phyloP scores from a whole-genome alignment of 495 filamentous ascomycete species.

The Aspergillus campestris region DNA sequence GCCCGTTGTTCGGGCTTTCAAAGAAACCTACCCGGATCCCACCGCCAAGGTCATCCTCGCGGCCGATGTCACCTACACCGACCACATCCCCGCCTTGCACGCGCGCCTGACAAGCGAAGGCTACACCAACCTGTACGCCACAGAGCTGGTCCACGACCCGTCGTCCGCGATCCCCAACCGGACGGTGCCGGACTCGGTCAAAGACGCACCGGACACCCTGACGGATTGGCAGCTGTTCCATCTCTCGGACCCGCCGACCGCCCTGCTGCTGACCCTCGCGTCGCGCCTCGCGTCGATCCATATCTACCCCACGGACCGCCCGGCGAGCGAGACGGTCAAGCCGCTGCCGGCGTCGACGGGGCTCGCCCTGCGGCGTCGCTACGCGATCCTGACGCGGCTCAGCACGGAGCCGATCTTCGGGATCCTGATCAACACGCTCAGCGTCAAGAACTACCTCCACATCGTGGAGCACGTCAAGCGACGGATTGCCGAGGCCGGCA shows the following conservation, averaged over 20 bases:
- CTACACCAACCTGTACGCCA: conserved; percentile 61
- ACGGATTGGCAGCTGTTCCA: conserved; percentile 78
- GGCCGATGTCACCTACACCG: conserved; percentile 80
- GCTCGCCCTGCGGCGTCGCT: conserved; percentile 68
- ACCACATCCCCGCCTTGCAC: conserved; percentile 53
- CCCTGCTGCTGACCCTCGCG: conserved; percentile 78
- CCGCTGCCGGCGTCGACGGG: conserved; percentile 43
- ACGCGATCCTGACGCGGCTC: conserved; percentile 75
- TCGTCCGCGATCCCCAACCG: conserved; percentile 82
- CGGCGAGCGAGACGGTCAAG: conserved; percentile 23
- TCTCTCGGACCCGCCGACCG: conserved; percentile 73
- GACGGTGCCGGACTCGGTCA: conserved; percentile 44
- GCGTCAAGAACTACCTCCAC: conserved; percentile 79
- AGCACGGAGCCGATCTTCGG: conserved; percentile 78
- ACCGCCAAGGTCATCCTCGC: conserved; percentile 65
- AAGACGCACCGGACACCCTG: conserved; percentile 42
- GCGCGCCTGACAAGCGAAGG: conserved; percentile 46
- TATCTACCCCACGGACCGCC: conserved; percentile 59
- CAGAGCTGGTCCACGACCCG: conserved; percentile 69
- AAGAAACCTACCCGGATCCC: conserved; percentile 54
- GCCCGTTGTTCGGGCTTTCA: conserved; percentile 52
- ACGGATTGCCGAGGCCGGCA: conserved; percentile 65
- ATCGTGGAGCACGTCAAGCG: conserved; percentile 63
- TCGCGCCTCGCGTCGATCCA: conserved; percentile 71
- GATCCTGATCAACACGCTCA: conserved; percentile 90